Conservation (phyloP, 1,284 basidiomycete species). For the Termitomyces sp. region DNA sequence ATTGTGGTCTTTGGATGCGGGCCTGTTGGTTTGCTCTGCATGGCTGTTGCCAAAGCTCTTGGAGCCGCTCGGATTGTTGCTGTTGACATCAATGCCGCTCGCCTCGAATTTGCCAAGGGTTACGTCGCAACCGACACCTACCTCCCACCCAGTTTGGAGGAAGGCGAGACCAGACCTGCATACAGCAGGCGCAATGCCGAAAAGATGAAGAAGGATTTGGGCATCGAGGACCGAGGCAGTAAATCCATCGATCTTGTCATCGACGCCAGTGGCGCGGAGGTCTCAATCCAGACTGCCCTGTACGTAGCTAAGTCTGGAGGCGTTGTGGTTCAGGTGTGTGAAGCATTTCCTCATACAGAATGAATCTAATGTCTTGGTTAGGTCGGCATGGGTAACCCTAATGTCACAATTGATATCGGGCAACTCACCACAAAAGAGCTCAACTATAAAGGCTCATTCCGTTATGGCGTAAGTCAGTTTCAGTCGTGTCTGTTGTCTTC, state of each 20-base stretch:
- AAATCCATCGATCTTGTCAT: constrained; percentile 67
- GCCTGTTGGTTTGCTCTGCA: constrained; percentile 87
- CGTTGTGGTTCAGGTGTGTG: constrained; percentile 59
- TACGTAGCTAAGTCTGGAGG: constrained; percentile 71
- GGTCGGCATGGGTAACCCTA: constrained; percentile 72
- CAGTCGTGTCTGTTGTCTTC: neutral
- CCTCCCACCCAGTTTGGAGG: constrained; percentile 42
- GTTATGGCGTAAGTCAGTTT: constrained; percentile 62
- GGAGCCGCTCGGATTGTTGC: constrained; percentile 79
- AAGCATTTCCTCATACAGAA: neutral
- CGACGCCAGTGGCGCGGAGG: constrained; percentile 87
- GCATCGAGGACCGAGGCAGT: constrained; percentile 55
- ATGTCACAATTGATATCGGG: constrained; percentile 60
- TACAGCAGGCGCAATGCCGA: constrained; percentile 70
- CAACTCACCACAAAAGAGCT: constrained; percentile 72
- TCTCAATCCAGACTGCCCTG: constrained; percentile 80
- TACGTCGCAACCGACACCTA: constrained; percentile 81
- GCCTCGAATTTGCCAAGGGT: constrained; percentile 81
- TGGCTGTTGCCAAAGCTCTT: constrained; percentile 89
- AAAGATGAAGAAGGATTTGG: constrained; percentile 52
- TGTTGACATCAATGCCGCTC: constrained; percentile 78
- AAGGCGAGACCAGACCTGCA: constrained; percentile 61
- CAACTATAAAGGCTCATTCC: constrained; percentile 81
- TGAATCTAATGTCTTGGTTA: constrained; percentile 25
- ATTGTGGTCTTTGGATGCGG: constrained; percentile 87